Evolutionary conservation across 2,329 filamentous ascomycete genomes (phyloP), one percentile per base, ranked within the genome.

Genomic region (Xylariaceae sp.): DNA sequence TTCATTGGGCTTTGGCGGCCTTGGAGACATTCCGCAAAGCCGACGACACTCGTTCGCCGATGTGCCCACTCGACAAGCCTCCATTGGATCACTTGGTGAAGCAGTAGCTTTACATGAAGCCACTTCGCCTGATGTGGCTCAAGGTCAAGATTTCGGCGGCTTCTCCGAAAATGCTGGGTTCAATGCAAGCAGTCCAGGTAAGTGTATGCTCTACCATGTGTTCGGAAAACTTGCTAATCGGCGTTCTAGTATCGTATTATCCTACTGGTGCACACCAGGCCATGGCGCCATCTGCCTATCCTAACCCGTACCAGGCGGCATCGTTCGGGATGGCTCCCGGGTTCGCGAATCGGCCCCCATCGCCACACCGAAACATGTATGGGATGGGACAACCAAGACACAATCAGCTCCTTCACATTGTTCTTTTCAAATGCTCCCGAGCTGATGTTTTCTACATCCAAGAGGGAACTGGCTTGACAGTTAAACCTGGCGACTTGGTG

Each of bases 401-500:
- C 59, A 86, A 82, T 56, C 86, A 90, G 65, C 76, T 85, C 7
- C 77, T 95, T 9, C 92, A 92, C 67, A 86, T 99, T 46, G 92
- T 99, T 14, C 83, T 92, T 6, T 99, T 99, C 81, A 99, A 99
- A 70, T 96, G 91, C 66, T 90, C 89, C 33, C 82, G 94, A 54
- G 91, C 92, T 35, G 94, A 97, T 64, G 89, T 97, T 10, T 99
- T 96, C 68, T 97, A 96, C 69, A 90, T 96, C 32, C 91, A 96
- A 67, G 91, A 96, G 67, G 91, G 92, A 53, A 97, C 91, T 6
- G 94, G 94, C 3, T 77, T 99, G 31, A 87, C 88, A 17, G 87
- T 97, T 47, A 94, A 91, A 62, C 85, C 86, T 15, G 94, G 94
- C 31, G 94, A 99, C 65, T 77, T 97, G 45, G 95, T 99, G 53